Conservation (phyloP, 139 green algal species). For the Mesotaenium endlicherianum region DNA sequence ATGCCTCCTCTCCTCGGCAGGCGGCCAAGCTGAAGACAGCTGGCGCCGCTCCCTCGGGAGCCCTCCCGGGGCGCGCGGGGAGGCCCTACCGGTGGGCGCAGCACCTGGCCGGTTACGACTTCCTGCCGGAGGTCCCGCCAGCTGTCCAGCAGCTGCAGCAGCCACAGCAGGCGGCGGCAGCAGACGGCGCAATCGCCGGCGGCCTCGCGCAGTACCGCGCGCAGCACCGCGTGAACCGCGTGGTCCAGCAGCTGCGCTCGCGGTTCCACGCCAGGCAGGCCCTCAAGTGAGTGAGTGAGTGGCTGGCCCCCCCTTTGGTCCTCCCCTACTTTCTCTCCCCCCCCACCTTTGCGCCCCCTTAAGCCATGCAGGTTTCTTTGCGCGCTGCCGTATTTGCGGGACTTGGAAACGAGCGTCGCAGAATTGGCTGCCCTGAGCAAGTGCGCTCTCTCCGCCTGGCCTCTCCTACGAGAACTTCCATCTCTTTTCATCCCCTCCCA, state of each 20-base stretch:
- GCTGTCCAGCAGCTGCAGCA: not conserved
- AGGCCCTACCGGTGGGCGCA: constrained; percentile 48
- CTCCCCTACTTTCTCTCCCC: too few species aligned
- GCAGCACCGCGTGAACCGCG: constrained; percentile 18
- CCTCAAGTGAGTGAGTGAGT: constrained; percentile 36
- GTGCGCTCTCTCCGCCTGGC: not conserved
- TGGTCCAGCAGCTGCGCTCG: constrained; percentile 15
- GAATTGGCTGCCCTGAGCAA: not conserved
- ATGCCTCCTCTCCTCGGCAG: too few species aligned
- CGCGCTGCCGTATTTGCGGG: not conserved
- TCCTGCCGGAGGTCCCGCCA: constrained; percentile 33
- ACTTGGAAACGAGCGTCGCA: not conserved
- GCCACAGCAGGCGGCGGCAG: not conserved
- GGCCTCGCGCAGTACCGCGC: constrained; percentile 12
- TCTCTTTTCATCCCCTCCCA: too few species aligned
- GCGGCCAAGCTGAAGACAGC: not conserved
- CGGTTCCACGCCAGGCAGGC: not conserved
- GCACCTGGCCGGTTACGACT: constrained; percentile 40
- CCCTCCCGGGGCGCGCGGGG: not conserved
- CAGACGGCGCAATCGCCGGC: not conserved
- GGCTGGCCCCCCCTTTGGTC: too few species aligned
- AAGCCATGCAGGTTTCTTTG: not conserved
- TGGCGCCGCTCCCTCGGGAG: too few species aligned
- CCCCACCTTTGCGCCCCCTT: too few species aligned
- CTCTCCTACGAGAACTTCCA: not conserved